A percentile compares a stretch with the other conserved stretches of the same genome.
Conservation (phyloP, 805 yeast species). For the Lipomyces chichibuensis region DNA sequence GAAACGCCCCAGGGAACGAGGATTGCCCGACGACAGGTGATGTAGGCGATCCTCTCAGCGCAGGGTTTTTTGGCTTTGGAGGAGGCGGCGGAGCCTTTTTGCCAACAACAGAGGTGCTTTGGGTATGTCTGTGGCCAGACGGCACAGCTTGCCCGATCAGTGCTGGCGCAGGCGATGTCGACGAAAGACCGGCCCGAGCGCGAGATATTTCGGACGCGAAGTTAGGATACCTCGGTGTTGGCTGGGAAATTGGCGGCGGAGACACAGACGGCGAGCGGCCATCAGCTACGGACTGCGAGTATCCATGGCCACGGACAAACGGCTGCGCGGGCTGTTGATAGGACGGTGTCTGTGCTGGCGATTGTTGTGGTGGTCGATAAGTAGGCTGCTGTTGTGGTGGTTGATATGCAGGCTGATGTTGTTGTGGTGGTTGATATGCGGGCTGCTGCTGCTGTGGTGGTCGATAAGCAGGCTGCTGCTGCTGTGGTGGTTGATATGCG, state of each 20-base stretch:
- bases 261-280: constrained; percentile 7
- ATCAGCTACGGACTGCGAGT: constrained; percentile 29
- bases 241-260: constrained; percentile 14
- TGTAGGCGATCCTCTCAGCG: constrained; percentile 29
- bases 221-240: constrained; percentile 35
- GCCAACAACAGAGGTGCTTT: constrained; percentile 30
- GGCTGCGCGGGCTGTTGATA: constrained; percentile 16
- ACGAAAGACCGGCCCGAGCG: constrained; percentile 17
- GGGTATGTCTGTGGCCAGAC: constrained; percentile 31
- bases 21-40: constrained; percentile 12
- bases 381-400: neutral
- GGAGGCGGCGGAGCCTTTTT: constrained; percentile 38
- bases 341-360: constrained; percentile 6
- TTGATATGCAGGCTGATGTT: no score
- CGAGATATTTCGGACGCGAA: constrained; percentile 44
- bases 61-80: constrained; percentile 26
- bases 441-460: constrained; percentile 6
- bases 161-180: constrained; percentile 32
- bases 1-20: neutral
- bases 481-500: constrained; percentile 6
- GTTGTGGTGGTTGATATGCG: constrained; percentile 7
- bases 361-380: constrained; percentile 24
- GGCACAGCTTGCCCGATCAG: constrained; percentile 18
- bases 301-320: constrained; percentile 27
- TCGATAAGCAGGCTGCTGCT: no score